Conservation (phyloP, 192 early-diverging fungal genomes). For the Coemansia interrupta region DNA sequence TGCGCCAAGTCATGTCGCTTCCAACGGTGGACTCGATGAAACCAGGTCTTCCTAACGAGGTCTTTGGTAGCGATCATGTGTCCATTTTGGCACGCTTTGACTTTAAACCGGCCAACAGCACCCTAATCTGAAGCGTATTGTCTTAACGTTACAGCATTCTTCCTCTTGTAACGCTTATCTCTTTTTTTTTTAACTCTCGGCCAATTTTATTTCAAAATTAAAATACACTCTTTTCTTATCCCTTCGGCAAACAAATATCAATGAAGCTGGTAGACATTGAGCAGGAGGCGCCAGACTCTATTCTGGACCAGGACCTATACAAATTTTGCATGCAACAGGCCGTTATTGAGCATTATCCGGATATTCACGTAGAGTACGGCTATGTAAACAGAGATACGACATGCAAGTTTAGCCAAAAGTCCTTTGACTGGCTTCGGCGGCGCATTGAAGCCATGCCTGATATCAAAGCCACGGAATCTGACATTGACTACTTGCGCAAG, state of each 20-base stretch:
- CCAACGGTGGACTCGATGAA: constrained; percentile 31
- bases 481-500: constrained; percentile 43
- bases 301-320: constrained; percentile 82
- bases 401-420: constrained; percentile 37
- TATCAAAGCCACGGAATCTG: constrained; percentile 16
- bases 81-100: constrained; percentile 35
- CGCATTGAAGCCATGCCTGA: constrained; percentile 35
- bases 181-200: not conserved
- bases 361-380: constrained; percentile 57
- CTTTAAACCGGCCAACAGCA: constrained; percentile 1
- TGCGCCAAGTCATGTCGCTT: constrained; percentile 34
- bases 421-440: constrained; percentile 48
- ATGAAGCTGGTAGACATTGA: not conserved
- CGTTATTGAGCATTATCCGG: constrained; percentile 65
- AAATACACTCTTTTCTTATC: not conserved
- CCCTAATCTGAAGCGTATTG: not conserved
- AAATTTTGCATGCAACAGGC: constrained; percentile 83
- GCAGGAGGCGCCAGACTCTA: constrained; percentile 47
- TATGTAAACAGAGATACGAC: constrained; percentile 63
- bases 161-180: no score
- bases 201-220: not conserved
- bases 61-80: constrained; percentile 48
- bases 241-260: no score
- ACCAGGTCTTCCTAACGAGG: constrained; percentile 47
- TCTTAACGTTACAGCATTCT: no score